Base-by-base conservation (phyloP, 2,329 filamentous ascomycete species). In the Neonectria hederae region DNA sequence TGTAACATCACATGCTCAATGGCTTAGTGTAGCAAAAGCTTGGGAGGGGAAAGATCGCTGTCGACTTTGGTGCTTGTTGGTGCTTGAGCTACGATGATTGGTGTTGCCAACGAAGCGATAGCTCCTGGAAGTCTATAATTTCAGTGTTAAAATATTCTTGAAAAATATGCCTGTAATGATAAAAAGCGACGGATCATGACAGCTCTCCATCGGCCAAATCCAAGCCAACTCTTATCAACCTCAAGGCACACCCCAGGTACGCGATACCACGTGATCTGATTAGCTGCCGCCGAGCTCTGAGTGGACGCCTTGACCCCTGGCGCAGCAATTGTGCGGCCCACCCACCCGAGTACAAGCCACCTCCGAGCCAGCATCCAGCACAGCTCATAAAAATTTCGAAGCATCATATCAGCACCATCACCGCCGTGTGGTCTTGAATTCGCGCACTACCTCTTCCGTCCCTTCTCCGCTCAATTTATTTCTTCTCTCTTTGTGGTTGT, bases 371-470 rank as follows among this genome's bases (percentile, higher is more conserved):
- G 69, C 53, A 59, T 49, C 52, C 48, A 59, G 57, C 60, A 72
- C 64, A 75, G 74, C 73, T 77, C 75, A 73, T 71, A 76, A 79
- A 79, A 79, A 77, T 77, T 79, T 79, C 76, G 65, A 72, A 72
- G 69, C 68, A 73, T 74, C 72, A 73, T 69, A 62, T 63, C 61
- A 61, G 68, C 61, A 61, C 66, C 60, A 68, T 63, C 68, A 69
- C 66, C 62, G 62, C 60, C 46, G 69, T 61, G 69, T 70, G 74
- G 73, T 65, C 56, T 55, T 66, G 63, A 62, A 65, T 61, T 69
- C 65, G 56, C 69, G 58, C 55, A 68, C 61, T 55, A 43, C 22
- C 57, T 48, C 58, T 54, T 54, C 51, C 48, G 59, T 48, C 61
- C 63, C 24, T 60, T 61, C 65, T 65, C 67, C 49, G 30, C 65